A percentile compares a stretch with the other conserved stretches of the same genome.
Conservation (phyloP, 116 monocot species). For the Phalaenopsis hybrid region DNA sequence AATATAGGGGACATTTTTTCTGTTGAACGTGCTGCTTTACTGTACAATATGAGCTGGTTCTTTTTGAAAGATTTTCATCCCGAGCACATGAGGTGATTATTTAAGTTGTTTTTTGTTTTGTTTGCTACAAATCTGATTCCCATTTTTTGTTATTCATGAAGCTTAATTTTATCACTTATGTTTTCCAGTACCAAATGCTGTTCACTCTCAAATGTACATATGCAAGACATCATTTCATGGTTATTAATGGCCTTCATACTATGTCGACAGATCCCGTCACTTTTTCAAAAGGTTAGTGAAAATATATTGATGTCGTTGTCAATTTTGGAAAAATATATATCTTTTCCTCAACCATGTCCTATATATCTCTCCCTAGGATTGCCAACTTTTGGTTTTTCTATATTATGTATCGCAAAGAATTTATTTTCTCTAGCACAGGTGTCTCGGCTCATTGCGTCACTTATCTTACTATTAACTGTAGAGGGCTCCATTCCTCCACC, state of each 20-base stretch:
- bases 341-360: background rate
- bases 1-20: conserved; percentile 32
- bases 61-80: conserved; percentile 46
- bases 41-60: conserved; percentile 59
- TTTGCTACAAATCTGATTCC: conserved; percentile 8
- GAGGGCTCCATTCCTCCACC: conserved; percentile 30
- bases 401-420: background rate
- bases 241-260: conserved; percentile 42
- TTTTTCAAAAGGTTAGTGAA: conserved; percentile 43
- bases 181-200: conserved; percentile 42
- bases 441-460: conserved; percentile 49
- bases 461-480: conserved; percentile 49
- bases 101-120: background rate
- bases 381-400: background rate
- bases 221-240: conserved; percentile 34
- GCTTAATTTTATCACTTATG: background rate
- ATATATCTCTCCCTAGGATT: background rate
- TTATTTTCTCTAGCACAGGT: conserved; percentile 29
- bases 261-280: conserved; percentile 32
- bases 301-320: background rate
- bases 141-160: background rate
- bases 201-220: conserved; percentile 29
- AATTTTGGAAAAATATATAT: background rate
- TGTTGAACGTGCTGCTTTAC: conserved; percentile 50
- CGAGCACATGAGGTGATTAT: conserved; percentile 45